Percentiles rank a stretch among this genome's conserved stretches.
Conservation (phyloP, 1,284 basidiomycete species). For the Fomes fomentarius region DNA sequence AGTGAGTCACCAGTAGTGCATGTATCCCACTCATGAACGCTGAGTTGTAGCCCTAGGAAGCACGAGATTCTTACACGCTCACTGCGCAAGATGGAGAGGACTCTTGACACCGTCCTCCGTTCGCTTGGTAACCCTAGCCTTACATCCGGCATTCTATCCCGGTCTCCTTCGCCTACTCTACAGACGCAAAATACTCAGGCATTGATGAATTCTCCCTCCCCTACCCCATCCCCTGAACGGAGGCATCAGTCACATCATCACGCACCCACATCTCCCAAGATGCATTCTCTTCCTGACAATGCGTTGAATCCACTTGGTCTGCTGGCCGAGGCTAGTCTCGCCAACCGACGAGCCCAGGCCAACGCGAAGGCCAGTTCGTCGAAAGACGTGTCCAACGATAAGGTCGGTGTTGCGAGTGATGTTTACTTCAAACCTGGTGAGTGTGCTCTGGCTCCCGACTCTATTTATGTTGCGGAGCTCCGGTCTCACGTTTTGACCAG, state of each 20-base stretch:
- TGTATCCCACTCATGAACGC: slow-evolving; percentile 23
- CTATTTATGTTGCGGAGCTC: slow-evolving; percentile 15
- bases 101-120: slow-evolving; percentile 84
- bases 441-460: slow-evolving; percentile 25
- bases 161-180: slow-evolving; percentile 74
- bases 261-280: slow-evolving; percentile 64
- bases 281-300: slow-evolving; percentile 91
- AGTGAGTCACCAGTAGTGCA: slow-evolving; percentile 49
- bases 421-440: slow-evolving; percentile 94
- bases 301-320: slow-evolving; percentile 88
- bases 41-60: slow-evolving; percentile 60
- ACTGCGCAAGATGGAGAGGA: slow-evolving; percentile 92
- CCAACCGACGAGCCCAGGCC: slow-evolving; percentile 69
- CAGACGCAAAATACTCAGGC: slow-evolving; percentile 61
- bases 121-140: slow-evolving; percentile 83
- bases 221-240: slow-evolving; percentile 41
- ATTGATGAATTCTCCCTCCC: slow-evolving; percentile 61
- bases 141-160: slow-evolving; percentile 76
- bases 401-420: slow-evolving; percentile 84
- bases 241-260: slow-evolving; percentile 29
- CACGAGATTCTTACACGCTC: slow-evolving; percentile 87
- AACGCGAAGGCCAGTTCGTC: slow-evolving; percentile 26
- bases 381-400: slow-evolving; percentile 24
- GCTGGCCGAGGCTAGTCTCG: slow-evolving; percentile 88
- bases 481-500: slow-evolving; percentile 37